Evolutionary conservation across 2,329 filamentous ascomycete species (phyloP), one percentile per base, ranked within the genome.

Genomic region (Hymenoscyphus infarciens): DNA sequence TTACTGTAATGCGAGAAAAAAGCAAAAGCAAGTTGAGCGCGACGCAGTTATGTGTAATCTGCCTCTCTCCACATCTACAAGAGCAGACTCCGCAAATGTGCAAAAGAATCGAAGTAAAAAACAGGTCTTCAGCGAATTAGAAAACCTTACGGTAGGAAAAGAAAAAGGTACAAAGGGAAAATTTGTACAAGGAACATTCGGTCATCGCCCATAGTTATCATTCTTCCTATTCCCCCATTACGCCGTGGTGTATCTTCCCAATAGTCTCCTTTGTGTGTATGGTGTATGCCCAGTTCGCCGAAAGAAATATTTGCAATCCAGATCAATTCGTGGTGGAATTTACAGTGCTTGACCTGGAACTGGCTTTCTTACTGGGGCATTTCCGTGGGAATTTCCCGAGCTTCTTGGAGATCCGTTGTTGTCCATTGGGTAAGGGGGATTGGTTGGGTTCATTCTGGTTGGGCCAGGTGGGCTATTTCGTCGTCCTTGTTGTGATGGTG

Each of bases 341-440:
- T 66, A 74, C 61, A 73, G 52, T 54, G 72, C 72, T 69, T 74
- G 72, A 60, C 72, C 72, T 16, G 71, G 71, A 61, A 74, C 70
- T 22, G 72, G 72, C 57, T 74, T 74, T 56, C 72, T 64, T 11
- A 59, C 64, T 29, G 69, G 63, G 11, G 67, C 57, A 45, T 57
- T 59, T 56, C 54, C 54, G 60, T 35, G 11, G 35, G 39, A 22
- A 42, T 62, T 38, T 54, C 56, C 63, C 31, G 64, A 57, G 56
- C 67, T 59, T 25, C 61, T 62, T 42, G 65, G 22, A 2, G 11
- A 38, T 55, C 52, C 52, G 16, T 45, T 22, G 58, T 45, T 53
- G 11, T 57, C 56, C 33, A 54, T 54, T 63, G 65, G 62, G 19
- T 49, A 49, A 1, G 42, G 42, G 19, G 42, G 42, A 10, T 49